phyloP scores from a whole-genome alignment of 495 filamentous ascomycete genomes.

The Zalerion maritima region DNA sequence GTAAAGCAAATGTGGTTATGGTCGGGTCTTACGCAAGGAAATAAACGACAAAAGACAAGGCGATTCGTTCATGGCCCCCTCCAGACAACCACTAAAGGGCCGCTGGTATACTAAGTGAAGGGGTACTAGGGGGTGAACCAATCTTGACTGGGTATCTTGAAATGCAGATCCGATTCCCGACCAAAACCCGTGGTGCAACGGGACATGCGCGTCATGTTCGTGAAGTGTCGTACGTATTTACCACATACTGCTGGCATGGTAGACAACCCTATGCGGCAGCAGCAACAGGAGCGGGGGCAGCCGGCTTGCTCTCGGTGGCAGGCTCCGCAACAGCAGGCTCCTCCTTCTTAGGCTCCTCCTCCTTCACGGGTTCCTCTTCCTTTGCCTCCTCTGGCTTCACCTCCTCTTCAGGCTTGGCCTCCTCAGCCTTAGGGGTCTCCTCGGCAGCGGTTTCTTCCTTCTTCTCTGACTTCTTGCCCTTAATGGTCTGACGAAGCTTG shows the following conservation, averaged over 20 bases:
- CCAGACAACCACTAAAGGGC: too few species aligned
- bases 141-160: constrained; percentile 39
- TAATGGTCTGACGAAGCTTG: constrained; percentile 42
- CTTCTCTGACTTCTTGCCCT: constrained; percentile 23
- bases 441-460: constrained; percentile 29
- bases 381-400: constrained; percentile 39
- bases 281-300: constrained; percentile 25
- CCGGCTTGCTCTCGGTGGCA: constrained; percentile 15
- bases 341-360: constrained; percentile 33
- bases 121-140: constrained; percentile 36
- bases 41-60: too few species aligned
- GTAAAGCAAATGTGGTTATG: too few species aligned
- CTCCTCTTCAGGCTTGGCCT: constrained; percentile 23
- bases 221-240: constrained; percentile 10
- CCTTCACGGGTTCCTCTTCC: constrained; percentile 41
- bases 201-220: constrained; percentile 19
- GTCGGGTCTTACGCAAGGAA: too few species aligned
- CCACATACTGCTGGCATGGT: constrained; percentile 6
- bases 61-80: too few species aligned
- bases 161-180: constrained; percentile 40
- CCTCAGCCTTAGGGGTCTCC: constrained; percentile 14
- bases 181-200: constrained; percentile 26
- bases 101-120: too few species aligned
- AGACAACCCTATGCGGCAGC: constrained; percentile 31
- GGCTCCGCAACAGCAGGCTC: constrained; percentile 29